Evolutionary conservation across 305 asterid genomes (phyloP), one percentile per base, ranked within the genome.

Genomic region (Ajuga reptans): DNA sequence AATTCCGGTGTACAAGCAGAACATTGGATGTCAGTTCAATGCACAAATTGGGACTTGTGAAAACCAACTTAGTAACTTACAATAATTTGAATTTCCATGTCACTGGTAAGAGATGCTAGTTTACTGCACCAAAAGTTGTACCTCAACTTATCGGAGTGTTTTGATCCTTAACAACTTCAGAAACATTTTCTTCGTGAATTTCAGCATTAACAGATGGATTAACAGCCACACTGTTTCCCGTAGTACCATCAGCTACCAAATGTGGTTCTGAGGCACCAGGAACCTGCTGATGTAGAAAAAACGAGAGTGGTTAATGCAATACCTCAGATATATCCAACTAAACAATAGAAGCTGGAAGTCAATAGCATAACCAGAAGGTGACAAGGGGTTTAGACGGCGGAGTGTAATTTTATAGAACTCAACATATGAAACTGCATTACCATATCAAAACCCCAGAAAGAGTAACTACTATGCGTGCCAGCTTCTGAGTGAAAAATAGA

Each of bases 111-210:
- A 14, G 14, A 66, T 62, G 56, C 46, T 27, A 42, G 36, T 17
- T 41, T 27, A 18, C 56, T 57, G 43, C 45, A 15, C 33, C 16
- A 39, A 58, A 31, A 70, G 54, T 21, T 34, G 49, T 73, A 78
- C 82, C 79, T 64, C 55, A 71, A 53, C 50, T 56, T 45, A 56
- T 68, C 53, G 68, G 73, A 27, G 59, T 49, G 53, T 17, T 58
- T 51, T 77, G 71, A 72, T 77, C 82, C 66, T 31, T 39, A 51
- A 54, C 59, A 71, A 59, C 76, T 9, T 74, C 66, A 45, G 80
- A 64, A 67, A 52, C 82, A 64, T 53, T 67, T 71, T 37, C 79
- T 16, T 46, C 56, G n/a, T 51, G 74, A 71, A 41, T 58, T 54
- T 78, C 75, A 58, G 70, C 69, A 52, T 71, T 53, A 58, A 31